Evolutionary conservation across 495 filamentous ascomycete species (phyloP), one percentile per base, ranked within the genome.

Genomic region (Xylaria cubensis): DNA sequence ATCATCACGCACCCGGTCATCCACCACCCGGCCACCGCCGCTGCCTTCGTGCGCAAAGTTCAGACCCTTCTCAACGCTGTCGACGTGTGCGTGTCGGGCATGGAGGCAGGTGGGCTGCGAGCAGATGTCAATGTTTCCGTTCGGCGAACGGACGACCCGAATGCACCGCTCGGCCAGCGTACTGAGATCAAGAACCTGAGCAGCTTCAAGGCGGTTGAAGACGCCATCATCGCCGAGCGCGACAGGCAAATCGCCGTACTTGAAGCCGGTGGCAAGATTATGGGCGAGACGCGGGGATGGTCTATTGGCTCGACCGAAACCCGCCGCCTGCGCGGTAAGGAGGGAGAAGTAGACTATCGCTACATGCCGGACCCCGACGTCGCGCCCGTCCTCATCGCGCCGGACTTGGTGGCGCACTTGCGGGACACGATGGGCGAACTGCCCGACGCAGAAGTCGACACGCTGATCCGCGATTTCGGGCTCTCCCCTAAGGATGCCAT

Each of bases 331-430:
- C 88, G 96, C 73, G 94, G 94, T 13, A 99, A 99, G 81, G 96
- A 99, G 77, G 97, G 96, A 51, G 95, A 97, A 76, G 94, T 98
- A 2, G 96, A 99, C 75, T 99, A 99, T 78, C 87, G 96, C 56
- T 99, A 98, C 79, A 98, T 99, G 97, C 96, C 96, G 1, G 96
- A 99, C 79, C 94, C 96, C 2, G 96, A 99, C 80, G 83, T 99
- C 12, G 87, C 87, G 0, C 93, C 97, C 0, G 84, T 99, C 12
- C 76, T 93, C 4, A 91, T 99, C 73, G 91, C 89, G 15, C 74
- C 87, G 51, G 90, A 92, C 56, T 83, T 98, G 6, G 81, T 97
- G 21, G 76, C 85, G 12, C 81, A 89, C 72, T 83, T 98, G 12
- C 80, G 76, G 9, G 72, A 81, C 4, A 89, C 81, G 0, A 82